Evolutionary conservation across 2,329 filamentous ascomycete genomes (phyloP).

Genomic region (Biscogniauxia mediterranea): DNA sequence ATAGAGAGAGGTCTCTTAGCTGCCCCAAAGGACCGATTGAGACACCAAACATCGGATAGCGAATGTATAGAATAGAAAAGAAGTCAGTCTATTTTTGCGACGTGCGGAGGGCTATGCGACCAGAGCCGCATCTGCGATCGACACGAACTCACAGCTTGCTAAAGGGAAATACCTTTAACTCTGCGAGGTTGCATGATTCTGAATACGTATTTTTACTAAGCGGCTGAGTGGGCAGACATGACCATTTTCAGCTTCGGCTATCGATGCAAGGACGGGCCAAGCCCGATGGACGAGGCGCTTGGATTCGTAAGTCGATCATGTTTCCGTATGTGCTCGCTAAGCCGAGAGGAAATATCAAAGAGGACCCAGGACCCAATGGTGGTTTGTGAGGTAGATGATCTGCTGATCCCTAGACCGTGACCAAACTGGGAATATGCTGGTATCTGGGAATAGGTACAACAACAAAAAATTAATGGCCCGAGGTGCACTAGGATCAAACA

Average conservation of each 20-base stretch:
- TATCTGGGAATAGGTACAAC: not conserved
- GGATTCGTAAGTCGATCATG: not conserved
- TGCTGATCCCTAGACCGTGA: not conserved
- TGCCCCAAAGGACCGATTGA: too few relatives aligned
- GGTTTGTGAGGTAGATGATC: not conserved
- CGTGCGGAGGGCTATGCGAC: too few relatives aligned
- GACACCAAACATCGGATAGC: too few relatives aligned
- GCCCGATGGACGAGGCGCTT: not conserved
- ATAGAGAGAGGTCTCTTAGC: too few relatives aligned
- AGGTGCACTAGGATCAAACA: slow-evolving; percentile 1
- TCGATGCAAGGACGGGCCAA: not conserved
- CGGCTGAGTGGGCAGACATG: not conserved
- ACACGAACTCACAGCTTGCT: not conserved
- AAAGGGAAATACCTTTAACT: not conserved
- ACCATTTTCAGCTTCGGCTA: not conserved
- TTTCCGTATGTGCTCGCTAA: not conserved
- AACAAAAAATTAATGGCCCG: not conserved
- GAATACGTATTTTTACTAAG: not conserved
- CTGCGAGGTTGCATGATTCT: not conserved
- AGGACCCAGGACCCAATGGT: not conserved
- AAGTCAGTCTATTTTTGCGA: too few relatives aligned
- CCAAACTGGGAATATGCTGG: not conserved
- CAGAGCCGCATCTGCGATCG: not conserved
- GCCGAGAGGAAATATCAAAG: not conserved
- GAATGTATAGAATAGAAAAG: too few relatives aligned